These are phyloP conservation scores for Pittosporum tobira DNA, from an alignment of 129 eudicot genomes.

Conservation along the genomic window DNA sequence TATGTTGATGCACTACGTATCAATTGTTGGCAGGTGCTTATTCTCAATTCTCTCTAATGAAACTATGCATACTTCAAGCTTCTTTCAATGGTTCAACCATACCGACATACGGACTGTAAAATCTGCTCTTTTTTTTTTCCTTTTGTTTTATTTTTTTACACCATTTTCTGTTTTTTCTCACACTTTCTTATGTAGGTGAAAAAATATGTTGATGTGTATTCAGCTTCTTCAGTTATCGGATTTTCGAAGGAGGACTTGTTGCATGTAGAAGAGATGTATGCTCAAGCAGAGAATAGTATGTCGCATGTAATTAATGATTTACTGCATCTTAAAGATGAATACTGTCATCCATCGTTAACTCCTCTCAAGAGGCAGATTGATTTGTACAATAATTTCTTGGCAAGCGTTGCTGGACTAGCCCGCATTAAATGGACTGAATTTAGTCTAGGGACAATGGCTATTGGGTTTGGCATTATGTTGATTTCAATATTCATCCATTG, in stretches of 20 bases:
- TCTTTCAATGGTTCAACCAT: background rate
- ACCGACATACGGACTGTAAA: background rate
- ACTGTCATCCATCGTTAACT: slow-evolving; percentile 29
- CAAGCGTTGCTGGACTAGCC: slow-evolving; percentile 73
- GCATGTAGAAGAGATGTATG: slow-evolving; percentile 49
- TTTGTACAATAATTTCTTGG: slow-evolving; percentile 48
- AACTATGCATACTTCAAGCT: too few species aligned
- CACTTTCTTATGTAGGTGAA: slow-evolving; percentile 64
- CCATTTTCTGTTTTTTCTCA: slow-evolving; percentile 1
- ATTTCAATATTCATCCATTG: slow-evolving; percentile 53
- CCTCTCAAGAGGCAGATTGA: slow-evolving; percentile 45
- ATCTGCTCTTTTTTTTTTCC: background rate
- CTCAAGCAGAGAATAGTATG: slow-evolving; percentile 53
- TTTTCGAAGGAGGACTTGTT: slow-evolving; percentile 74
- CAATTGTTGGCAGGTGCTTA: slow-evolving; percentile 93
- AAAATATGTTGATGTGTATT: slow-evolving; percentile 85
- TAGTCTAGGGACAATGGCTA: slow-evolving; percentile 61
- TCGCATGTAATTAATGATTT: slow-evolving; percentile 24
- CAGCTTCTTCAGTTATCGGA: slow-evolving; percentile 85
- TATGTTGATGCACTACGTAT: slow-evolving; percentile 73
- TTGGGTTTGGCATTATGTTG: slow-evolving; percentile 64
- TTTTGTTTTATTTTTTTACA: background rate
- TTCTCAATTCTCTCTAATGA: too few species aligned
- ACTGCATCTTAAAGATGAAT: slow-evolving; percentile 17
- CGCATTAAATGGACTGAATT: slow-evolving; percentile 96